Base-by-base conservation (phyloP, 139 green algal genomes). In the Auxenochlorella pyrenoidosa region DNA sequence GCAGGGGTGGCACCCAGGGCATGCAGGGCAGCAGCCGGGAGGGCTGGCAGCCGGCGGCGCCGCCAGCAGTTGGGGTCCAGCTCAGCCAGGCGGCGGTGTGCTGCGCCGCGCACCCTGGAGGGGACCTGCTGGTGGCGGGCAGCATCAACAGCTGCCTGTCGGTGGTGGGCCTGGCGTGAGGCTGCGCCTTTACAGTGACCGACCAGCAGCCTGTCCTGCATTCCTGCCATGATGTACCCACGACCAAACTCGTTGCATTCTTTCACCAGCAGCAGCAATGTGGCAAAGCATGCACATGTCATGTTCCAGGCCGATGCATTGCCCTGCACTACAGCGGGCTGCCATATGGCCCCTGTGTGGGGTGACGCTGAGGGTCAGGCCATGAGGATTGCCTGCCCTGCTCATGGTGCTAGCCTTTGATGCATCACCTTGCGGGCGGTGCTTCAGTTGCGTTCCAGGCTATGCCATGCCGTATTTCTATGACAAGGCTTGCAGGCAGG, bases 41-140 rank as follows among this genome's bases (percentile, higher is more conserved):
- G 1, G 41, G 36, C 34, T n/a, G 4, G 22, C 54, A 34, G 47
- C 44, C 34, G 8, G 30, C 26, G 34, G 60, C 41, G 43, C 65
- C 86, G 15, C 44, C 86, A 5, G 66, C 79, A 28, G 86, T 51
- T 8, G 12, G 32, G 5, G 63, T 87, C 32, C 66, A 47, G 41
- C 82, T 90, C 47, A 82, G 36, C 41, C 86, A 90, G 73, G 77
- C 86, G 18, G 86, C 66, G 0, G 58, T 90, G 5, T 87, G 86
- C n/a, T 71, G 32, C 1, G 86, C 86, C 19, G 79, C 86, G 13
- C 73, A 84, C 44, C 86, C 86, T 28, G 15, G 21, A 4, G 22
- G 3, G 13, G 79, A 84, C 30, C 30, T 86, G 44, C 34, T 89
- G 21, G 63, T 89, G 5, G 86, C 86, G 4, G 86, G 86, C 19